Evolutionary conservation across 2,329 filamentous ascomycete genomes (phyloP).

Genomic region (Metarhizium rileyi): DNA sequence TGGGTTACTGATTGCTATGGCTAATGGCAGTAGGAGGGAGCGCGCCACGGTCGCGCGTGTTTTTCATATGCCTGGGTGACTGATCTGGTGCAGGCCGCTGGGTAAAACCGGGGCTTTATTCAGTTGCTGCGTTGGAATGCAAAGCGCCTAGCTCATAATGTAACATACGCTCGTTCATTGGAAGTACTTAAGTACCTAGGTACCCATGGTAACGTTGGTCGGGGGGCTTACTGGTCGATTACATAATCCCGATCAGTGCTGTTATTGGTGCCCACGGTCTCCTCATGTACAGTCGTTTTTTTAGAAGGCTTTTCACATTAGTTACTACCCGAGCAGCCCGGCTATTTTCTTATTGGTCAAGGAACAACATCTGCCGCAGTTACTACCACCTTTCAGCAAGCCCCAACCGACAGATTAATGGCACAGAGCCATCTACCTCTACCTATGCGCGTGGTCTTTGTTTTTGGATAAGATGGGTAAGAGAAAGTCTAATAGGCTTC

Average conservation of each 20-base stretch:
- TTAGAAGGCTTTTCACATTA: not conserved
- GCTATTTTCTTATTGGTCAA: not conserved
- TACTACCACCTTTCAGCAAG: too few species aligned
- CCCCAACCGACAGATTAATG: not conserved
- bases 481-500: too few species aligned
- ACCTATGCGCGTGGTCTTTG: too few species aligned
- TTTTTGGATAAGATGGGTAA: too few species aligned
- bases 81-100: constrained; percentile 4
- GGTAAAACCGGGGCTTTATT: constrained; percentile 3
- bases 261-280: constrained; percentile 1
- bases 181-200: not conserved
- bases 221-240: too few species aligned
- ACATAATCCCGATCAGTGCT: not conserved
- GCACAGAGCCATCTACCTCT: too few species aligned
- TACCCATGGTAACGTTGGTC: too few species aligned
- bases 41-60: constrained; percentile 11
- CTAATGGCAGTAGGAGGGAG: constrained; percentile 10
- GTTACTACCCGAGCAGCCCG: not conserved
- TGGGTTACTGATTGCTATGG: constrained; percentile 46
- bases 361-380: not conserved
- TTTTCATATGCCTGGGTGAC: constrained; percentile 8
- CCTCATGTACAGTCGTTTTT: too few species aligned
- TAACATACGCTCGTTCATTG: not conserved
- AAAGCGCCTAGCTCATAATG: not conserved
- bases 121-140: not conserved